phyloP scores from a whole-genome alignment of 2,329 filamentous ascomycete genomes.

The Clathrospora elynae region DNA sequence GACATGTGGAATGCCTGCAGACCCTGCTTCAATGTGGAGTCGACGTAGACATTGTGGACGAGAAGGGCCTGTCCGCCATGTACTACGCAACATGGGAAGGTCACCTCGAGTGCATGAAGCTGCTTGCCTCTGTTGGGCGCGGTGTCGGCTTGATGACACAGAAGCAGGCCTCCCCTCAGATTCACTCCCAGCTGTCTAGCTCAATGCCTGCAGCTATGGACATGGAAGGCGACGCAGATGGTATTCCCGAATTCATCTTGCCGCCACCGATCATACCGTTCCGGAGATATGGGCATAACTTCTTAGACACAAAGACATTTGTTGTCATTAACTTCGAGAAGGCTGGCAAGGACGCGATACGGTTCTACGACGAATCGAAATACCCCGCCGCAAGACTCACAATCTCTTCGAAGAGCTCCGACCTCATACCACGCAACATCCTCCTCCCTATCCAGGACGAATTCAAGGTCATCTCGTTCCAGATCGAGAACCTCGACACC shows the following conservation, averaged over 20 bases:
- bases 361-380: conserved; percentile 97
- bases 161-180: conserved; percentile 51
- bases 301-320: conserved; percentile 96
- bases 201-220: conserved; percentile 50
- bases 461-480: conserved; percentile 89
- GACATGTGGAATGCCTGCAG: conserved; percentile 85
- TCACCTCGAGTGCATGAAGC: conserved; percentile 89
- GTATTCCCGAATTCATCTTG: conserved; percentile 87
- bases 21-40: conserved; percentile 80
- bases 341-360: conserved; percentile 71
- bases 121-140: conserved; percentile 66
- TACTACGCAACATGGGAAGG: conserved; percentile 99
- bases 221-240: conserved; percentile 78
- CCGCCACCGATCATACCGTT: conserved; percentile 96
- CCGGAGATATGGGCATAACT: conserved; percentile 95
- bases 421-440: conserved; percentile 94
- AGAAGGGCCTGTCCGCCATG: conserved; percentile 91
- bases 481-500: conserved; percentile 88
- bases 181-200: conserved; percentile 45
- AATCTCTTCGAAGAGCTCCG: conserved; percentile 94
- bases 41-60: conserved; percentile 79
- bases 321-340: conserved; percentile 90
- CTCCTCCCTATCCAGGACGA: conserved; percentile 96
- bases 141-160: conserved; percentile 41
- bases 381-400: conserved; percentile 94